Base-by-base conservation (phyloP, 2,329 filamentous ascomycete genomes). In the Aspergillus thermomutatus region DNA sequence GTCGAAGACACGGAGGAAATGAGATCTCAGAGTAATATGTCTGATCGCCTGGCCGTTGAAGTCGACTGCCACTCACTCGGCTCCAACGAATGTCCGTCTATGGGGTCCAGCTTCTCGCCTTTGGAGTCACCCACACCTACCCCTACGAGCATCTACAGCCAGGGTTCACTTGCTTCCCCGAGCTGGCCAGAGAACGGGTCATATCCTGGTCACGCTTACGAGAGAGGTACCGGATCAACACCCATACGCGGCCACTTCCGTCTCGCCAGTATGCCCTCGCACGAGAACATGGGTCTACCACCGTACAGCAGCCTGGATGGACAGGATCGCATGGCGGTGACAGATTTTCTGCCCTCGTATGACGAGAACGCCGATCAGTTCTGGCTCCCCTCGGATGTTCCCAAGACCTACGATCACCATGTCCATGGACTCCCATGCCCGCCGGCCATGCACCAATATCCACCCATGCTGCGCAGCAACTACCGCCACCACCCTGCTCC, bases 121-220 rank as follows among this genome's bases (percentile, higher is more conserved):
- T 65, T 75, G 64, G 73, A 75, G 47, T 75, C 73, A 28, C 73
- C 73, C 0, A 75, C 71, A 19, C 72, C 71, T 1, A 75, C 73
- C 2, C 72, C 73, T 3, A 74, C 72, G 26, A 75, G 70, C 53
- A 60, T 75, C 25, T 75, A 75, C 57, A 74, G 73, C 57, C 72
- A 75, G 53, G 64, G 66, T 19, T 73, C 72, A 7, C 50, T 75
- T 57, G 68, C 71, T 31, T 75, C 73, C 0, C 73, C 73, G 0
- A 60, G 66, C 3, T 75, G 72, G 72, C 73, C 69, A 53, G 73
- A 75, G 25, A 59, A 62, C 9, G 60, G 61, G 27, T 61, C 64
- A 14, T 69, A 65, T 28, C 60, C 69, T 11, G 66, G 65, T 49
- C 67, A 72, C 46, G 61, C 46, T 6, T 72, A 58, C 60, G 72